Conservation (phyloP, 2,329 filamentous ascomycete genomes). For the Aschersonia sp. region DNA sequence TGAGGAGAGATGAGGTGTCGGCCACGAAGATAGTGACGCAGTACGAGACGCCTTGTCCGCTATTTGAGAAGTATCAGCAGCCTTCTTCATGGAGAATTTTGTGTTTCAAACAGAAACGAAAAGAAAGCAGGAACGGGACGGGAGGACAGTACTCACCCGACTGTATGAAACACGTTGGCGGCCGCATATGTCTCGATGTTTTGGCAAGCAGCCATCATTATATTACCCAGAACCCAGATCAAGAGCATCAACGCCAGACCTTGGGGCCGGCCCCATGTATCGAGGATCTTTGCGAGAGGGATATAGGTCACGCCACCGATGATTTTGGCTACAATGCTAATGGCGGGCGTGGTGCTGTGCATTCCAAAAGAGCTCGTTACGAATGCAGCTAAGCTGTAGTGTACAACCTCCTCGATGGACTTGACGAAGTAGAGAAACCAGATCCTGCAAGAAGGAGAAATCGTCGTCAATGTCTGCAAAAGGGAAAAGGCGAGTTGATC, state of each 20-base stretch:
- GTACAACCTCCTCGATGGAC: neutral
- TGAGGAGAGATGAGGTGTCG: constrained; percentile 51
- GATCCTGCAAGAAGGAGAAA: constrained; percentile 12
- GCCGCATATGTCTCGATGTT: constrained; percentile 29
- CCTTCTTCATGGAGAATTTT: neutral
- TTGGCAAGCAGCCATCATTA: constrained; percentile 42
- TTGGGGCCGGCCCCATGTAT: constrained; percentile 52
- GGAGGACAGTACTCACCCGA: constrained; percentile 20
- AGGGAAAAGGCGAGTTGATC: no score
- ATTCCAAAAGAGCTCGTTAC: constrained; percentile 33
- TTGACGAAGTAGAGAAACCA: constrained; percentile 23
- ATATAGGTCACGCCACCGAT: constrained; percentile 48
- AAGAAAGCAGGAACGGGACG: neutral
- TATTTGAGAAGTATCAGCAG: constrained; percentile 3
- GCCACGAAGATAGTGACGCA: constrained; percentile 44
- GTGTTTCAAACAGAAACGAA: neutral
- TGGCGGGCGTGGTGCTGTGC: constrained; percentile 40
- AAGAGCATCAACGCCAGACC: constrained; percentile 35
- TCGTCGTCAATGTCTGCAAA: no score
- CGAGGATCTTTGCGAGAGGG: constrained; percentile 50
- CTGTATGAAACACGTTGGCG: constrained; percentile 40
- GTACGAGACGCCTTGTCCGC: constrained; percentile 24
- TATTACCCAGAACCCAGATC: constrained; percentile 25
- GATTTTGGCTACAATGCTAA: constrained; percentile 36
- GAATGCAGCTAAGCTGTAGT: constrained; percentile 25